A percentile compares a stretch with the other conserved stretches of the same genome.
Conservation (phyloP, 1,284 basidiomycete species). For the Cryptococcus sp. region DNA sequence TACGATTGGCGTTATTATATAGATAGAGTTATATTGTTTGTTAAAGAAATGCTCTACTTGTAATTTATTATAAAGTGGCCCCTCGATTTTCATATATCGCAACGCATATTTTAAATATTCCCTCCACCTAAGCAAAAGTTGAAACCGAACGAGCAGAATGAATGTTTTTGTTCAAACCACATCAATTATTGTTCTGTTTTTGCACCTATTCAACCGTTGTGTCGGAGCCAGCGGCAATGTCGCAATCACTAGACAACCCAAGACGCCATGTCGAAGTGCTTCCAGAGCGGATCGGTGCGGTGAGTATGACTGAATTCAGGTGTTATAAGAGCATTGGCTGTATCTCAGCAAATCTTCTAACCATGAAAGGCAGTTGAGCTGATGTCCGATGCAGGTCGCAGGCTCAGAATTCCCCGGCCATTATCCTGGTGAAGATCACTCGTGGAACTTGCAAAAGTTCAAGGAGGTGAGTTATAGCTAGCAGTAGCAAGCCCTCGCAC, state of each 20-base stretch:
- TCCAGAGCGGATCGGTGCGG: slow-evolving; percentile 68
- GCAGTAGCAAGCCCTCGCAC: not conserved
- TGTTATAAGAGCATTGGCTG: not conserved
- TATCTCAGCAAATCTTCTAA: not conserved
- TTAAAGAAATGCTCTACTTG: no score
- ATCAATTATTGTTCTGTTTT: not conserved
- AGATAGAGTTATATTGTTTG: no score
- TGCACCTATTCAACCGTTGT: not conserved
- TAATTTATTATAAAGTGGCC: no score
- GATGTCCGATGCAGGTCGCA: slow-evolving; percentile 60
- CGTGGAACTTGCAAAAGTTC: slow-evolving; percentile 77
- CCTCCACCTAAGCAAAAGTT: slow-evolving; percentile 12
- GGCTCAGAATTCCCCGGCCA: slow-evolving; percentile 86
- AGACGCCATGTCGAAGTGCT: slow-evolving; percentile 62
- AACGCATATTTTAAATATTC: no score
- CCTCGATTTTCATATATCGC: no score
- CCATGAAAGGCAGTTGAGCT: not conserved
- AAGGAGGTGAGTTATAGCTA: slow-evolving; percentile 62
- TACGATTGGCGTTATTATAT: no score
- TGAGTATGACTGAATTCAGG: slow-evolving; percentile 26
- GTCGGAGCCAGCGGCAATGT: slow-evolving; percentile 10
- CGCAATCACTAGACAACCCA: slow-evolving; percentile 38
- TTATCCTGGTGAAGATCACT: slow-evolving; percentile 76
- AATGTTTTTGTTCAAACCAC: not conserved
- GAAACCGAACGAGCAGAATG: not conserved